Percentiles rank a stretch among this genome's conserved stretches.
phyloP scores from a whole-genome alignment of 768 basidiomycete species.

The Pseudohyphozyma bogoriensis region DNA sequence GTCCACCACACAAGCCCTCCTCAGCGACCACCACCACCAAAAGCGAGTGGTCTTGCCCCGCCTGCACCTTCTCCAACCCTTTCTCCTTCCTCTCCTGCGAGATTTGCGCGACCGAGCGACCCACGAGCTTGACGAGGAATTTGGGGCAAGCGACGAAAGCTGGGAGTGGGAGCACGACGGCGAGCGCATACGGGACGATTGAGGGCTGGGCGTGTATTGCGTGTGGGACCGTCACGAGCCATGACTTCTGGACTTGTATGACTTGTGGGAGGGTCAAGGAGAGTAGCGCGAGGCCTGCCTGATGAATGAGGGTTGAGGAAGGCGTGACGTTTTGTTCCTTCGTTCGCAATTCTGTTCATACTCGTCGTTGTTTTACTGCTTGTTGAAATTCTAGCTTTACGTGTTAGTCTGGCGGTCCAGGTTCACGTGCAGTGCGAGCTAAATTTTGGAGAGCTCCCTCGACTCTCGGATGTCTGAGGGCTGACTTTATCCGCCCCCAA shows the following conservation, averaged over 20 bases:
- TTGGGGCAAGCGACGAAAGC: background rate
- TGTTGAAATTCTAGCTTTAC: too few species aligned
- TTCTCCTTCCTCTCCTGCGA: constrained; percentile 23
- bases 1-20: background rate
- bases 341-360: too few species aligned
- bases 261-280: constrained; percentile 21
- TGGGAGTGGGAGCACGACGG: background rate
- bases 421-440: too few species aligned
- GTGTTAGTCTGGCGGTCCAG: too few species aligned
- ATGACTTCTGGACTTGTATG: constrained; percentile 18
- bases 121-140: background rate
- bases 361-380: too few species aligned
- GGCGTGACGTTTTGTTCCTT: too few species aligned
- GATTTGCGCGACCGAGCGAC: constrained; percentile 20
- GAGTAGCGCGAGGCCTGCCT: background rate
- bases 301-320: too few species aligned
- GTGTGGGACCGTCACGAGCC: constrained; percentile 12
- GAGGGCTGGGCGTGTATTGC: constrained; percentile 16
- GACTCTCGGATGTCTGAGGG: too few species aligned
- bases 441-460: too few species aligned
- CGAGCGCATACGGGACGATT: background rate
- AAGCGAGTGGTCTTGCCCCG: constrained; percentile 24
- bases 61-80: constrained; percentile 28
- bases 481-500: too few species aligned
- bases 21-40: background rate